These are phyloP conservation scores for Oleoguttula mirabilis DNA, from an alignment of 495 filamentous ascomycete species.

Conservation along the genomic window DNA sequence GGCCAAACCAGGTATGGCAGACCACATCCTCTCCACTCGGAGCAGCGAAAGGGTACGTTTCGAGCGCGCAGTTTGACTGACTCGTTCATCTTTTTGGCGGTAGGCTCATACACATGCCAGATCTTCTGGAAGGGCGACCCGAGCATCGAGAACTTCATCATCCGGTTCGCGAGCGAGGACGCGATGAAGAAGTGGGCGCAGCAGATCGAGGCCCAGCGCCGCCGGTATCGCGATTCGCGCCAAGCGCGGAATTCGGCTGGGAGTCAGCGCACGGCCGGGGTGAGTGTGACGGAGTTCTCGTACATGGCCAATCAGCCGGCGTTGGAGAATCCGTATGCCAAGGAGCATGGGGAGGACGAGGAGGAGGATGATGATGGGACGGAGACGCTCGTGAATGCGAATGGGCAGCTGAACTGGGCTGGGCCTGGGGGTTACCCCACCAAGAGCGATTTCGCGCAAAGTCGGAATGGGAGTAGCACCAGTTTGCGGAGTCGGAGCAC, in stretches of 20 bases:
- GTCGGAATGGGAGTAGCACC: constrained; percentile 66
- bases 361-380: constrained; percentile 37
- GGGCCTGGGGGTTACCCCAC: neutral
- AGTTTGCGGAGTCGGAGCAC: constrained; percentile 71
- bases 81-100: neutral
- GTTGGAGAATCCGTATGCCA: constrained; percentile 66
- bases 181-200: constrained; percentile 81
- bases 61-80: constrained; percentile 1
- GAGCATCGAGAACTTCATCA: constrained; percentile 90
- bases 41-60: constrained; percentile 10
- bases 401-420: neutral
- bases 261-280: constrained; percentile 41
- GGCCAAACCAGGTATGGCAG: constrained; percentile 61
- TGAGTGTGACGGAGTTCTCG: constrained; percentile 62
- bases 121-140: constrained; percentile 99
- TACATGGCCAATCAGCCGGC: constrained; percentile 58
- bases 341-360: constrained; percentile 58
- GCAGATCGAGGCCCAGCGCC: constrained; percentile 43
- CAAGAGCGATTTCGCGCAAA: constrained; percentile 34
- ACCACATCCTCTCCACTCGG: constrained; percentile 5
- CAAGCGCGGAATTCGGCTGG: constrained; percentile 38
- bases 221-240: constrained; percentile 10
- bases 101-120: constrained; percentile 84
- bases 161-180: constrained; percentile 81
- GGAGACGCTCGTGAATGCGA: constrained; percentile 8